Evolutionary conservation across 2,329 filamentous ascomycete genomes (phyloP).

Genomic region (Cytospora piceicola): DNA sequence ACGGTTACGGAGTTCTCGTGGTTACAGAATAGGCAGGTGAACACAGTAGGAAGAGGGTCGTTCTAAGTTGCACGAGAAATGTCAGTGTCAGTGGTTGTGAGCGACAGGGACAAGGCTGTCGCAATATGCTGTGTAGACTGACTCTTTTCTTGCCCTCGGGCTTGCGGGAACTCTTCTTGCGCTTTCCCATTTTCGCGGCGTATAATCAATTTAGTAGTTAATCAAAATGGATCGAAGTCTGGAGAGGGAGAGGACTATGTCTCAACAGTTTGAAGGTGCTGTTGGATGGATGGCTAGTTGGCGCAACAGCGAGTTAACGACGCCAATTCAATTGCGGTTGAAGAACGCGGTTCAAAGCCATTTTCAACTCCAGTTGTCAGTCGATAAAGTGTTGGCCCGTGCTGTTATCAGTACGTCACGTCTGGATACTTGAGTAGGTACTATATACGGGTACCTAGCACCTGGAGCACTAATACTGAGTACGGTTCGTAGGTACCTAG

Average conservation of each 20-base stretch:
- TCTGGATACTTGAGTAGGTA: not conserved
- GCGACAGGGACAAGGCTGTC: constrained; percentile 6
- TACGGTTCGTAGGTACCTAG: too few relatives aligned
- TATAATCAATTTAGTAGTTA: not conserved
- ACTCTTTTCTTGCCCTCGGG: constrained; percentile 84
- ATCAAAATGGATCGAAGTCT: not conserved
- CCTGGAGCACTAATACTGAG: too few relatives aligned
- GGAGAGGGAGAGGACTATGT: not conserved
- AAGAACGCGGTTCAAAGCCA: not conserved
- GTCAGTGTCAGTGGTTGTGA: constrained; percentile 14
- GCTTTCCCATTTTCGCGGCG: constrained; percentile 72
- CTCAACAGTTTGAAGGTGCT: constrained; percentile 5
- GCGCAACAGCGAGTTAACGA: constrained; percentile 4
- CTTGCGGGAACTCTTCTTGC: constrained; percentile 88
- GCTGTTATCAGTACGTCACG: constrained; percentile 24
- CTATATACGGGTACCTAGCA: too few relatives aligned
- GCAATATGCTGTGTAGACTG: constrained; percentile 29
- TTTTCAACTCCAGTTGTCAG: not conserved
- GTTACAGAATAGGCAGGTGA: constrained; percentile 98
- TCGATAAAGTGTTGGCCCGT: not conserved
- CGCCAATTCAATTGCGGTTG: not conserved
- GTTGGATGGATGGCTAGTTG: constrained; percentile 1
- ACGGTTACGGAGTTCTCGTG: constrained; percentile 91
- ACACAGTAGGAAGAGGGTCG: constrained; percentile 78
- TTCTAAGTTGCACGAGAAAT: constrained; percentile 46